These are phyloP conservation scores for Casuarina cunninghamiana DNA, from an alignment of 306 rosid genomes.

Conservation along the genomic window DNA sequence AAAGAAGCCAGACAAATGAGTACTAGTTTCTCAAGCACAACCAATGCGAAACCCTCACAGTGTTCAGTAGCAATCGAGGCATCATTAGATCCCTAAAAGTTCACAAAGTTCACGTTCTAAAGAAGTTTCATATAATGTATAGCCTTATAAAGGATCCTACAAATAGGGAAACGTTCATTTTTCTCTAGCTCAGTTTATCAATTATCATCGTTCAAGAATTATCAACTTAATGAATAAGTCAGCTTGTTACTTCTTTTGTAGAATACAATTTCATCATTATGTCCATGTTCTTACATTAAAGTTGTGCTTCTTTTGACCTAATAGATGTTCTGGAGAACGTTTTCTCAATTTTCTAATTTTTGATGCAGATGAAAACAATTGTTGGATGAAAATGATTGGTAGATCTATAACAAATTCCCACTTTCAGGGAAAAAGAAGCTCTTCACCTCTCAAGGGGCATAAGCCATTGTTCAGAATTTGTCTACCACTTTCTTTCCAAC, in stretches of 20 bases:
- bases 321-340: too few species aligned
- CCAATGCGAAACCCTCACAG: not conserved
- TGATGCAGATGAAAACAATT: too few species aligned
- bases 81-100: not conserved
- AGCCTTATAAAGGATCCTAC: not conserved
- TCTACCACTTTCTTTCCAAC: too few species aligned
- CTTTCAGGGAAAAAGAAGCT: too few species aligned
- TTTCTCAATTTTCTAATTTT: too few species aligned
- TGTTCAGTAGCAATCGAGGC: not conserved
- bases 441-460: too few species aligned
- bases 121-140: not conserved
- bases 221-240: not conserved
- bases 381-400: too few species aligned
- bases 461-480: too few species aligned
- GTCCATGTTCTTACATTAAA: not conserved
- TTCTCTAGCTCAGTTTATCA: not conserved
- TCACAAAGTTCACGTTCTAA: not conserved
- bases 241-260: not conserved
- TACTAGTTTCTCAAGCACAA: constrained; percentile 5
- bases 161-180: not conserved
- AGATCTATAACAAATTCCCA: too few species aligned
- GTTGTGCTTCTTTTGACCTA: too few species aligned
- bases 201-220: not conserved
- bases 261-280: not conserved
- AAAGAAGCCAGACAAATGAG: constrained; percentile 36